Conservation (phyloP, 805 yeast genomes). For the Suhomyces sp. region DNA sequence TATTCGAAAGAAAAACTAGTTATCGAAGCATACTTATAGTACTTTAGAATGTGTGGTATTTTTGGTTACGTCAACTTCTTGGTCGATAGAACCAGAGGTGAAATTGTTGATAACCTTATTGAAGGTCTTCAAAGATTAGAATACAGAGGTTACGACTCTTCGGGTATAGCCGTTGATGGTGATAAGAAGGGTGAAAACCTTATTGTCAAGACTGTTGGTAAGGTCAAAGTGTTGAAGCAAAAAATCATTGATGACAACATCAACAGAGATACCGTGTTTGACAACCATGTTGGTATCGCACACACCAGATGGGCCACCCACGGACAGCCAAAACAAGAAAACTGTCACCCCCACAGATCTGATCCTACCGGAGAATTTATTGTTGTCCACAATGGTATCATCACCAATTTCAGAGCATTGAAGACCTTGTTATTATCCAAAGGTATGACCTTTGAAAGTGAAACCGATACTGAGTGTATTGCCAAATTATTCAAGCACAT, state of each 20-base stretch:
- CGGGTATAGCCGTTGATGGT: slow-evolving; percentile 95
- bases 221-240: slow-evolving; percentile 75
- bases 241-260: slow-evolving; percentile 53
- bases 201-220: slow-evolving; percentile 84
- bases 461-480: slow-evolving; percentile 97
- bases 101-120: slow-evolving; percentile 81
- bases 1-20: neutral
- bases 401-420: slow-evolving; percentile 91
- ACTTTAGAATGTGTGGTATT: slow-evolving; percentile 64
- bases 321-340: slow-evolving; percentile 80
- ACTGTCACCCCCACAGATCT: slow-evolving; percentile 96
- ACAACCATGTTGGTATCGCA: slow-evolving; percentile 92
- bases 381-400: slow-evolving; percentile 96
- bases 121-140: slow-evolving; percentile 86
- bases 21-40: neutral
- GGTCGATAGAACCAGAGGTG: slow-evolving; percentile 89
- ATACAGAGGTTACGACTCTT: slow-evolving; percentile 97
- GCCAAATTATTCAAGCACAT: slow-evolving; percentile 92
- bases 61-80: slow-evolving; percentile 96
- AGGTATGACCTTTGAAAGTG: slow-evolving; percentile 82
- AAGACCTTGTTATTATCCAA: slow-evolving; percentile 75
- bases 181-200: slow-evolving; percentile 68
- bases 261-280: slow-evolving; percentile 62
- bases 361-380: slow-evolving; percentile 80
- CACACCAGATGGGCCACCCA: slow-evolving; percentile 99